A percentile compares a stretch with the other conserved stretches of the same genome.
Conservation (phyloP, 148 eudicot species). For the Rhododendron vialii region DNA sequence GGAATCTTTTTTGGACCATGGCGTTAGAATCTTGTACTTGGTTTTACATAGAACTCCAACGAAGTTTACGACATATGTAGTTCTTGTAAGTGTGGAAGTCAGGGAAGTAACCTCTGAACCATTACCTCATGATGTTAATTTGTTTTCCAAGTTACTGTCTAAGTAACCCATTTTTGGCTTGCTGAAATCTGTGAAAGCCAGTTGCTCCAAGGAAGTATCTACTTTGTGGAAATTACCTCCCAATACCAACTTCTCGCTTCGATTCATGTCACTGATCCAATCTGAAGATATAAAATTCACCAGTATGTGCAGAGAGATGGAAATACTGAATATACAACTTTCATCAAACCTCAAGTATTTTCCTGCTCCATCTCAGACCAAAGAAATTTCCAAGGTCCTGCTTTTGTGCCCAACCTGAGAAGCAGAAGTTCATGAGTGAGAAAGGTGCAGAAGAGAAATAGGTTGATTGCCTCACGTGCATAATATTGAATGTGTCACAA, state of each 20-base stretch:
- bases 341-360: conserved; percentile 2
- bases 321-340: background rate
- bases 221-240: background rate
- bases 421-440: background rate
- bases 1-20: background rate
- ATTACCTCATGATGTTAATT: background rate
- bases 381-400: conserved; percentile 75
- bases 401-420: conserved; percentile 56
- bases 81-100: background rate
- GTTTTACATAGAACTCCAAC: background rate
- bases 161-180: background rate
- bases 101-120: background rate
- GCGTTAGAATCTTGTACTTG: background rate
- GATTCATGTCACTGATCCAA: background rate
- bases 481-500: background rate
- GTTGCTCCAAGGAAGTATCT: background rate
- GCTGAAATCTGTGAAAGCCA: background rate
- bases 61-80: background rate
- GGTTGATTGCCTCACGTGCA: background rate
- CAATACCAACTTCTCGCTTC: background rate
- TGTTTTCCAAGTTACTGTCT: background rate
- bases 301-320: background rate
- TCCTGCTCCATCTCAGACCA: conserved; percentile 48
- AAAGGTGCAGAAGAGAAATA: background rate
- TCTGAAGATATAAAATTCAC: background rate